These are phyloP conservation scores for Mesembryanthemum crystallinum DNA, from an alignment of 148 eudicot genomes.

Conservation along the genomic window DNA sequence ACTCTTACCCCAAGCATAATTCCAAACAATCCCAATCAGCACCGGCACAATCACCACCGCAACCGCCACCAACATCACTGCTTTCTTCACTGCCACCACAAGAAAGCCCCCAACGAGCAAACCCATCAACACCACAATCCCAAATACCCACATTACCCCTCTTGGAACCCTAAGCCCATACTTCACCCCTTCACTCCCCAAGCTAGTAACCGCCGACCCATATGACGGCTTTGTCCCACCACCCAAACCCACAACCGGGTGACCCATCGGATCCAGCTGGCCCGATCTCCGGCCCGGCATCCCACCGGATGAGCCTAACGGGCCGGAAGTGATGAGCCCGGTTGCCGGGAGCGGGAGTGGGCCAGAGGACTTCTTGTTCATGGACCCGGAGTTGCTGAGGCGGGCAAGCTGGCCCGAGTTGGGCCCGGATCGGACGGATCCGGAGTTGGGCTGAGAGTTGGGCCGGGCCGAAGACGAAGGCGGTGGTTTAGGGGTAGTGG, in stretches of 20 bases:
- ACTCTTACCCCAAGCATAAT: constrained; percentile 49
- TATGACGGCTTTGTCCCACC: constrained; percentile 38
- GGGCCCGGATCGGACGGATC: constrained; percentile 72
- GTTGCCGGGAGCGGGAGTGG: constrained; percentile 69
- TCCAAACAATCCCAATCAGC: constrained; percentile 53
- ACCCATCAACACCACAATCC: constrained; percentile 69
- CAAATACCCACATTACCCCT: constrained; percentile 70
- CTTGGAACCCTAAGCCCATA: constrained; percentile 64
- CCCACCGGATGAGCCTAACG: constrained; percentile 37
- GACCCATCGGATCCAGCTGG: constrained; percentile 32
- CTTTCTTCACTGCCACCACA: constrained; percentile 68
- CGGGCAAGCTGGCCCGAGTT: constrained; percentile 47
- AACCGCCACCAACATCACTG: constrained; percentile 54
- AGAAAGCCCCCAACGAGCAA: constrained; percentile 68
- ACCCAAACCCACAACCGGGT: constrained; percentile 11
- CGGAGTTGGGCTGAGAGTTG: constrained; percentile 58
- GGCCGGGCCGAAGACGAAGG: no score
- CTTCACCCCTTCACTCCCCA: constrained; percentile 48
- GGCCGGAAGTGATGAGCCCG: constrained; percentile 87
- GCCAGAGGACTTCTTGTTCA: constrained; percentile 53
- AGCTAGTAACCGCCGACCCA: constrained; percentile 71
- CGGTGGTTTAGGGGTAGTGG: constrained; percentile 34
- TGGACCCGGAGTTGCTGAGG: constrained; percentile 49
- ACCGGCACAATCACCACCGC: constrained; percentile 53
- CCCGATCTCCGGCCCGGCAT: constrained; percentile 41